phyloP scores from a whole-genome alignment of 179 eudicot genomes.

The Silene vulgaris region DNA sequence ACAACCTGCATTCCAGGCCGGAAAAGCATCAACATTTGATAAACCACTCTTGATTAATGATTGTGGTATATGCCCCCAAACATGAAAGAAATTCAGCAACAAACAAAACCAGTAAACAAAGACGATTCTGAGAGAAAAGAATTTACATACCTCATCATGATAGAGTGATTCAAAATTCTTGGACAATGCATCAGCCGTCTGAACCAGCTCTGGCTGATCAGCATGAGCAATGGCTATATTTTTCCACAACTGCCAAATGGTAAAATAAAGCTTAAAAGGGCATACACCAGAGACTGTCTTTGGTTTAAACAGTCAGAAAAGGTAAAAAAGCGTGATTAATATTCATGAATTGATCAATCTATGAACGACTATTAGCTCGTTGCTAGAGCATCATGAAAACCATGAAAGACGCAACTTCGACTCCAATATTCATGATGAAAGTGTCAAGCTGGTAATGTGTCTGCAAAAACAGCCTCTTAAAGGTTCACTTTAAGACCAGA shows the following conservation, averaged over 20 bases:
- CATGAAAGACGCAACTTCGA: neutral
- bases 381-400: neutral
- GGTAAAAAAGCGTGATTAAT: neutral
- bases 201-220: slow-evolving; percentile 58
- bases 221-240: slow-evolving; percentile 55
- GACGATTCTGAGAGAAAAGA: neutral
- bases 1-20: slow-evolving; percentile 51
- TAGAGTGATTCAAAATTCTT: slow-evolving; percentile 59
- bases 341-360: neutral
- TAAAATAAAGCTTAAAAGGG: neutral
- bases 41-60: neutral
- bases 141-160: slow-evolving; percentile 63
- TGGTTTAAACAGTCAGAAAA: neutral
- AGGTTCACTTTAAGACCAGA: neutral
- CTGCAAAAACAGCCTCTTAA: neutral
- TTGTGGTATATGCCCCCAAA: neutral
- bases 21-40: slow-evolving; percentile 10
- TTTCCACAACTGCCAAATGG: slow-evolving; percentile 63
- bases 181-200: slow-evolving; percentile 51
- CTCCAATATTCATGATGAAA: neutral
- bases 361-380: neutral
- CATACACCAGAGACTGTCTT: too few relatives aligned
- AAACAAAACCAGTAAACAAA: neutral
- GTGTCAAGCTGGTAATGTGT: neutral
- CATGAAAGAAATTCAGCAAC: too few relatives aligned